phyloP scores from a whole-genome alignment of 169 alveolate species.

The Cryptosporidium muris region DNA sequence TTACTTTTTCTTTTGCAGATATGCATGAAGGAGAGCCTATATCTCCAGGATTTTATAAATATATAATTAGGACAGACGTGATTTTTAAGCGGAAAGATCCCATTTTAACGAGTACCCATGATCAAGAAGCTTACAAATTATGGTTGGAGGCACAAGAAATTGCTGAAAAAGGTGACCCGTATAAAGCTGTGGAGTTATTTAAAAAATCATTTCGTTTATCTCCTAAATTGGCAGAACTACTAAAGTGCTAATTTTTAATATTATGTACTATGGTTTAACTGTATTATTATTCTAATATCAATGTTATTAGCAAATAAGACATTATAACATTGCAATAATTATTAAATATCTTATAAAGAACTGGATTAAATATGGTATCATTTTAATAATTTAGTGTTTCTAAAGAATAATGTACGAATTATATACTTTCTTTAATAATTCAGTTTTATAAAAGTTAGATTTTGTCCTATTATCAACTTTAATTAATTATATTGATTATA shows the following conservation, averaged over 20 bases:
- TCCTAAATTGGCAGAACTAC: slow-evolving; percentile 54
- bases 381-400: background rate
- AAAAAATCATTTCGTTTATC: slow-evolving; percentile 34
- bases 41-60: slow-evolving; percentile 65
- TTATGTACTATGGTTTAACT: background rate
- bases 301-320: too few species aligned
- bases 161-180: slow-evolving; percentile 27
- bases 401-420: too few species aligned
- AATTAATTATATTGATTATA: too few species aligned
- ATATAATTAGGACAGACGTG: slow-evolving; percentile 77
- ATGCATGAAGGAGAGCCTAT: slow-evolving; percentile 78
- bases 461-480: too few species aligned
- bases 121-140: slow-evolving; percentile 38
- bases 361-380: background rate
- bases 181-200: slow-evolving; percentile 17
- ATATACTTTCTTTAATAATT: too few species aligned
- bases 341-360: too few species aligned
- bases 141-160: slow-evolving; percentile 51
- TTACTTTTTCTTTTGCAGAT: slow-evolving; percentile 56
- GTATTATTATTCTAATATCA: too few species aligned
- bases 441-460: too few species aligned
- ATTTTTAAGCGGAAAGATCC: slow-evolving; percentile 71
- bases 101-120: slow-evolving; percentile 22
- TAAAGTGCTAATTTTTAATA: slow-evolving; percentile 6
- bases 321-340: too few species aligned